Conservation (phyloP, 2,329 filamentous ascomycete species). For the Colletotrichum lentis region DNA sequence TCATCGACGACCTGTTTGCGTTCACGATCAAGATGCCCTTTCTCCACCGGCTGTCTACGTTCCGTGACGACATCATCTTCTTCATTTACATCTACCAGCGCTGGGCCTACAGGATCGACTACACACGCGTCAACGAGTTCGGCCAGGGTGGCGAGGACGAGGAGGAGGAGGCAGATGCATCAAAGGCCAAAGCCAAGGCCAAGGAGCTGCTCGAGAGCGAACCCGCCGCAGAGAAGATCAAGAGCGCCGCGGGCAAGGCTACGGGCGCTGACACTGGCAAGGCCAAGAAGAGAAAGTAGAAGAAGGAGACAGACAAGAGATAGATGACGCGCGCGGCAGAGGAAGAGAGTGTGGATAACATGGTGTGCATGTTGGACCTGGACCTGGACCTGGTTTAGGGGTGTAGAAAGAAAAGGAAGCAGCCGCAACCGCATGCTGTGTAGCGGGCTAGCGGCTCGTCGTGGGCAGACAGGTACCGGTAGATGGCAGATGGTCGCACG, state of each 20-base stretch:
- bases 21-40: constrained; percentile 99
- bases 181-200: constrained; percentile 48
- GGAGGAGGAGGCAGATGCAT: constrained; percentile 57
- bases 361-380: constrained; percentile 4
- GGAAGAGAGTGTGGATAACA: constrained; percentile 11
- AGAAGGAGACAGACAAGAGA: neutral
- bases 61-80: constrained; percentile 97
- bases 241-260: constrained; percentile 50
- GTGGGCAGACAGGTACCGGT: neutral
- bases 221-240: constrained; percentile 47
- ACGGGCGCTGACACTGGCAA: constrained; percentile 60
- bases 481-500: neutral
- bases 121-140: constrained; percentile 94
- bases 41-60: constrained; percentile 87
- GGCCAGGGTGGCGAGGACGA: constrained; percentile 97
- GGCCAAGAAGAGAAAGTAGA: constrained; percentile 54
- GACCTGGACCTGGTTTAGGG: neutral
- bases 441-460: neutral
- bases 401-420: neutral
- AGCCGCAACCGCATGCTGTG: neutral
- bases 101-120: constrained; percentile 92
- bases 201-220: constrained; percentile 47
- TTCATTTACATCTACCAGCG: constrained; percentile 97
- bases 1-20: constrained; percentile 97
- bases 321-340: neutral